Evolutionary conservation across 352 stramenopile genomes (phyloP), one percentile per base, ranked within the genome.

Genomic region (Globisporangium alternatum): DNA sequence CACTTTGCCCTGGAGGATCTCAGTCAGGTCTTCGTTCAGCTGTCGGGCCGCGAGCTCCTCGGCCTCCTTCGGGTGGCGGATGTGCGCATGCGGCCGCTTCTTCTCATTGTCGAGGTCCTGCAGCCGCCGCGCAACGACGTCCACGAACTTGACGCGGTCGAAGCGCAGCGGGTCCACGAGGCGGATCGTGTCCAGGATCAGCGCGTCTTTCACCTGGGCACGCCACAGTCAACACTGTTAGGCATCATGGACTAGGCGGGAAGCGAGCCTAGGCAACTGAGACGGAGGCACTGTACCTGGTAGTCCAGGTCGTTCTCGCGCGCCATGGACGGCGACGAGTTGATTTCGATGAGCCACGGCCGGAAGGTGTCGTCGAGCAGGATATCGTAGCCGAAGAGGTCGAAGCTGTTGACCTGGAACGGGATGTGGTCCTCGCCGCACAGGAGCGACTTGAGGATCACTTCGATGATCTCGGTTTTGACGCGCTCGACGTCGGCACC

Each of bases 341-440:
- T 99, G 60, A 99, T 97, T 74, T 99, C 96, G 43, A 99, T 95
- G 6, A 99, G 83, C 93, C 94, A 98, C 37, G 93, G 92, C 8
- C 88, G 88, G 41, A 97, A 83, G 12, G 87, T 65, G 9, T 82
- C 67, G 70, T 99, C 95, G 30, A 99, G 69, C 19, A 99, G 76
- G 28, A 99, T 88, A 70, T 99, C 95, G 74, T 97, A 99, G 7
- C 96, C 96, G 58, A 97, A 96, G 31, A 99, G 60, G 67, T 99
- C 95, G 67, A 98, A 99, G 39, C 81, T 94, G 64, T 96, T 97
- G 25, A 93, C 86, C 68, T 96, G 90, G 60, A 90, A 86, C 37
- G 86, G 87, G 64, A 98, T 97, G 54, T 91, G 76, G 70, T 97
- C 90, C 63, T 97, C 92, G 22, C 84, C 81, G 41, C 81, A 91